Base-by-base conservation (phyloP, 1,139 yeast species). In the Yamadazyma jaroonii region DNA sequence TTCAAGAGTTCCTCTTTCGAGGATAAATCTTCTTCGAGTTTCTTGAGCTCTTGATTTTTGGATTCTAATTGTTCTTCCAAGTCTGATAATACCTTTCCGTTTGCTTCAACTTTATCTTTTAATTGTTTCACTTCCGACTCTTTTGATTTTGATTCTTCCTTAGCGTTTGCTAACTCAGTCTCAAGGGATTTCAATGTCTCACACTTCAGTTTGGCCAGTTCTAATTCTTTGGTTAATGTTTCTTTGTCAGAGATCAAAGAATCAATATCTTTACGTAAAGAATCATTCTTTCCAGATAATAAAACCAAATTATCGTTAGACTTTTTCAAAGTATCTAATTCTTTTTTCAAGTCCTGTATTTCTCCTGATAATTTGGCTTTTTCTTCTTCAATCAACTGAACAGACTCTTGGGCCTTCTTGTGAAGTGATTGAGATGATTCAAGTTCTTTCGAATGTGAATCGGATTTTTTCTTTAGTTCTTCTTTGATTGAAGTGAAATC, bases 241-340 rank as follows among this genome's bases (percentile, higher is more conserved):
- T 47, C 38, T n/a, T 46, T 46, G 24, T 49, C 54, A 7, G 24
- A 40, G 21, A 21, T 38, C 39, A 3, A 59, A 36, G 26, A 62
- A 53, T 21, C 17, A 7, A 28, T 15, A 10, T 36, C 14, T 11
- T 9, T 29, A 24, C 39, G 32, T 31, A 38, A 29, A 12, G 25
- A 35, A n/a, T 33, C 34, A 29, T 32, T 14, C 12, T 30, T 29
- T 4, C 30, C 30, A 8, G 29, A 31, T 9, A 38, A 22, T 15
- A 37, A 25, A 17, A 59, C 58, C n/a, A 69, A 37, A 6, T 58
- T 53, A 1, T 45, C 47, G 8, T 29, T 30, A 20, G 40, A 32
- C 9, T 32, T 32, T 20, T 54, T 52, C 36, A 59, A 35, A 1
- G 41, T 23, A 17, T 39, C 41, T 2, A 60, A 35, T 27, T 64